These are phyloP conservation scores for Gaeumannomyces tritici DNA, from an alignment of 2,329 filamentous ascomycete genomes.

Conservation along the genomic window DNA sequence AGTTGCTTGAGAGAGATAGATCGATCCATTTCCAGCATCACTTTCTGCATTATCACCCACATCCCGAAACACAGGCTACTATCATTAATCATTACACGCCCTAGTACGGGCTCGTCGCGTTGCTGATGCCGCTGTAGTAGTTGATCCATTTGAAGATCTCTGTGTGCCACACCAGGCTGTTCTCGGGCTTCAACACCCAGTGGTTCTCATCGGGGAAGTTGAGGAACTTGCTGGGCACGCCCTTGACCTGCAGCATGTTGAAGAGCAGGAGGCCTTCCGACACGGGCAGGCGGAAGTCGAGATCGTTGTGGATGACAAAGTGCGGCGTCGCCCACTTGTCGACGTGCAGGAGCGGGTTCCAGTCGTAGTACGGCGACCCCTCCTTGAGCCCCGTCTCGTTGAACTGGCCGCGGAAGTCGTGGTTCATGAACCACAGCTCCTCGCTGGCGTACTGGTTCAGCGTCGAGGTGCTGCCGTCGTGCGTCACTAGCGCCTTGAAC, in stretches of 20 bases:
- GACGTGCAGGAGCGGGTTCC: slow-evolving; percentile 35
- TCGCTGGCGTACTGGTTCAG: slow-evolving; percentile 23
- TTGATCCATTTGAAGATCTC: slow-evolving; percentile 62
- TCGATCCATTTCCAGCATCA: no score
- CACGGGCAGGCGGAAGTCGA: slow-evolving; percentile 59
- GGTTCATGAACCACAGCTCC: slow-evolving; percentile 26
- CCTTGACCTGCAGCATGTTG: slow-evolving; percentile 55
- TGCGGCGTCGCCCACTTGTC: slow-evolving; percentile 59
- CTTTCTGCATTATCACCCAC: no score
- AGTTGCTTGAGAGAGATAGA: no score
- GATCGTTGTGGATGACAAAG: slow-evolving; percentile 58
- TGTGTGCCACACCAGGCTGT: slow-evolving; percentile 58
- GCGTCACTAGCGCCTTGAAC: slow-evolving; percentile 47
- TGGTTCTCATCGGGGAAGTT: slow-evolving; percentile 67
- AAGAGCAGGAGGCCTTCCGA: slow-evolving; percentile 60
- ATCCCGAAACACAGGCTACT: no score
- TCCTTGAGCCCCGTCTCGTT: neutral
- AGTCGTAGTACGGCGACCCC: slow-evolving; percentile 31
- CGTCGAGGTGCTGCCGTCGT: slow-evolving; percentile 33
- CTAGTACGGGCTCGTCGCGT: slow-evolving; percentile 5
- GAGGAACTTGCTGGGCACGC: slow-evolving; percentile 56
- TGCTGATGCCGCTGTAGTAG: slow-evolving; percentile 30
- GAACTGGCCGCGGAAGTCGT: slow-evolving; percentile 37
- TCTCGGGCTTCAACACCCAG: slow-evolving; percentile 62
- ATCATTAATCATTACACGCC: neutral